Percentiles rank a stretch among this genome's conserved stretches.
phyloP scores from a whole-genome alignment of 805 yeast genomes.

The Nakazawaea anatomiae region DNA sequence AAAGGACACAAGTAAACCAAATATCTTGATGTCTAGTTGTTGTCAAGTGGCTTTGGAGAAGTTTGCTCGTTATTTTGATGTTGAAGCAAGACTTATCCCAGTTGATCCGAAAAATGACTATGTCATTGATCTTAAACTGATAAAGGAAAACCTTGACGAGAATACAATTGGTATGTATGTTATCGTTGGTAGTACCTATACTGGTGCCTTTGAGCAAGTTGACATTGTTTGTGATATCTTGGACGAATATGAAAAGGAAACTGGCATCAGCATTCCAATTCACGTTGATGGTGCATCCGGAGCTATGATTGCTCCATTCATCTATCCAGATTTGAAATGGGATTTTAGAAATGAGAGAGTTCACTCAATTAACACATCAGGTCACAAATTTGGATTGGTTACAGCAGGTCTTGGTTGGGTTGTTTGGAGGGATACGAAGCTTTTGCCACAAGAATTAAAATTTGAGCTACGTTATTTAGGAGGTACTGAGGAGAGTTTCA shows the following conservation, averaged over 20 bases:
- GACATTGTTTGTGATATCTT: slow-evolving; percentile 53
- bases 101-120: slow-evolving; percentile 57
- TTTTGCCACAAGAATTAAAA: slow-evolving; percentile 65
- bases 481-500: slow-evolving; percentile 82
- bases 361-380: slow-evolving; percentile 80
- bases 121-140: slow-evolving; percentile 53
- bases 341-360: slow-evolving; percentile 78
- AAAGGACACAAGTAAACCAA: slow-evolving; percentile 59
- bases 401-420: slow-evolving; percentile 94
- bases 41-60: slow-evolving; percentile 94
- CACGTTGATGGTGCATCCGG: slow-evolving; percentile 96
- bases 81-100: slow-evolving; percentile 72
- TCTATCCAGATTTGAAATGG: slow-evolving; percentile 74
- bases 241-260: slow-evolving; percentile 61
- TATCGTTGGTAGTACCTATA: slow-evolving; percentile 86
- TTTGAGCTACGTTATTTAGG: slow-evolving; percentile 83
- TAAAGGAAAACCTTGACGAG: slow-evolving; percentile 70
- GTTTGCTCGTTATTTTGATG: slow-evolving; percentile 91
- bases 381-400: slow-evolving; percentile 89
- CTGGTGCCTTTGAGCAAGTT: slow-evolving; percentile 88
- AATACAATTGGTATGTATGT: slow-evolving; percentile 90
- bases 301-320: slow-evolving; percentile 82
- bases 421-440: slow-evolving; percentile 62
- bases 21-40: slow-evolving; percentile 86
- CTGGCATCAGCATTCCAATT: slow-evolving; percentile 67